Conservation (phyloP, 2,329 filamentous ascomycete species). For the Colletotrichum ledebouriae region DNA sequence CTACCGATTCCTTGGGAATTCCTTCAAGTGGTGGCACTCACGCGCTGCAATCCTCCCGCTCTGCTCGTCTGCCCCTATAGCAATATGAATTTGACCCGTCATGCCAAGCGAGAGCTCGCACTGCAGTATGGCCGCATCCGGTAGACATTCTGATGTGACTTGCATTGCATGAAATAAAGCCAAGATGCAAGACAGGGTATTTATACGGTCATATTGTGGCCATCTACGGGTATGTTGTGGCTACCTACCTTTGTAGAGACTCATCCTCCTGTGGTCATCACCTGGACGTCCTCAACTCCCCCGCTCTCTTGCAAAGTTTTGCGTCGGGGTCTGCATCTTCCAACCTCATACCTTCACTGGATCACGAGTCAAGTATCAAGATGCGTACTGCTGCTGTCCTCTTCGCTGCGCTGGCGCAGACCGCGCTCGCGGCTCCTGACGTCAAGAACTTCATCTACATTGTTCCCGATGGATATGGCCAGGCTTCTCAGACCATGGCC, state of each 20-base stretch:
- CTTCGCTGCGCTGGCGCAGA: conserved; percentile 27
- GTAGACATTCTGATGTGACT: not conserved
- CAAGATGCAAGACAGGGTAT: not conserved
- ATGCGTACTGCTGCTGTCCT: conserved; percentile 37
- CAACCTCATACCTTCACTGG: conserved; percentile 8
- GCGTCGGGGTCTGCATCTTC: not conserved
- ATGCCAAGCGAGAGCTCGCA: conserved; percentile 15
- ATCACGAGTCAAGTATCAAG: conserved; percentile 18
- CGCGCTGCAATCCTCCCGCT: not conserved
- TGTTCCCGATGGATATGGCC: conserved; percentile 50
- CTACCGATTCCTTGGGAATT: conserved; percentile 9
- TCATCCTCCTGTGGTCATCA: not conserved
- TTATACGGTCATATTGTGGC: not conserved
- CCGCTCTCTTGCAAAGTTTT: not conserved
- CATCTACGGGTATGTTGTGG: conserved; percentile 3
- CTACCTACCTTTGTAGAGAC: not conserved
- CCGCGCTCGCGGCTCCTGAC: conserved; percentile 29
- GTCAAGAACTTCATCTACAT: conserved; percentile 52
- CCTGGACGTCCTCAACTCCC: not conserved
- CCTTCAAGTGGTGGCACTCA: not conserved
- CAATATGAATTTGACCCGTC: conserved; percentile 15
- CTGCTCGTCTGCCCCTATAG: conserved; percentile 12
- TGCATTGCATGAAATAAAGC: conserved; percentile 1
- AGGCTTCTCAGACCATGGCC: conserved; percentile 49
- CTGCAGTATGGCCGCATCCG: conserved; percentile 5